phyloP scores from a whole-genome alignment of 78 protist species.

The Dictyostelium capitatum region DNA sequence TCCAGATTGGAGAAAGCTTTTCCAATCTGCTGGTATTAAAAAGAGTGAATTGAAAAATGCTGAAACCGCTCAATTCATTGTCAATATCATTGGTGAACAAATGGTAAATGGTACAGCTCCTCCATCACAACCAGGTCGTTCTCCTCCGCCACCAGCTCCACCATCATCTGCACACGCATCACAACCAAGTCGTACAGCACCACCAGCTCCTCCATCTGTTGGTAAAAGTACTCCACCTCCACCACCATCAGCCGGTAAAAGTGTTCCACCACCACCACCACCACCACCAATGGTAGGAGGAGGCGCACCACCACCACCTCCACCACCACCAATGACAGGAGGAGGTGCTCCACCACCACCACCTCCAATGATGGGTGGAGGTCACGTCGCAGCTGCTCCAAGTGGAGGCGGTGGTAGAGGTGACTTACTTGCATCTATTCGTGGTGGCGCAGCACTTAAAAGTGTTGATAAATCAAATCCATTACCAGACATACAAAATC shows the following conservation, averaged over 20 bases:
- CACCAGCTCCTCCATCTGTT: conserved; percentile 34
- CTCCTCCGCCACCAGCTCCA: conserved; percentile 69
- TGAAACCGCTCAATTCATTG: conserved; percentile 83
- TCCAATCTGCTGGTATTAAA: conserved; percentile 86
- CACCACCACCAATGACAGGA: conserved; percentile 53
- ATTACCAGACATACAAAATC: conserved; percentile 46
- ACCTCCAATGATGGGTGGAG: neutral
- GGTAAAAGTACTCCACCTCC: conserved; percentile 39
- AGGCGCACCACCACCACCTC: conserved; percentile 79
- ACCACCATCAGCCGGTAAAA: neutral
- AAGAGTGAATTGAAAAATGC: conserved; percentile 83
- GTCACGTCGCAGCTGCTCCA: neutral
- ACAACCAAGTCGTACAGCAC: neutral
- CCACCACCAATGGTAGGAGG: conserved; percentile 53
- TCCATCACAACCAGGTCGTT: neutral
- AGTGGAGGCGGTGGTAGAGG: conserved; percentile 30
- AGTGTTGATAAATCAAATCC: conserved; percentile 48
- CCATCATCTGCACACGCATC: neutral
- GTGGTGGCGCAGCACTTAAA: conserved; percentile 62
- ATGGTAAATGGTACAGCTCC: conserved; percentile 1
- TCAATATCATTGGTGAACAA: conserved; percentile 77
- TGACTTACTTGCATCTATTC: conserved; percentile 74
- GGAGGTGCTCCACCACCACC: conserved; percentile 84
- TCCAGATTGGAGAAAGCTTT: conserved; percentile 84
- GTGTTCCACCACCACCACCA: conserved; percentile 47